These are phyloP conservation scores for Combretum micranthum DNA, from an alignment of 345 rosid species.

Conservation along the genomic window DNA sequence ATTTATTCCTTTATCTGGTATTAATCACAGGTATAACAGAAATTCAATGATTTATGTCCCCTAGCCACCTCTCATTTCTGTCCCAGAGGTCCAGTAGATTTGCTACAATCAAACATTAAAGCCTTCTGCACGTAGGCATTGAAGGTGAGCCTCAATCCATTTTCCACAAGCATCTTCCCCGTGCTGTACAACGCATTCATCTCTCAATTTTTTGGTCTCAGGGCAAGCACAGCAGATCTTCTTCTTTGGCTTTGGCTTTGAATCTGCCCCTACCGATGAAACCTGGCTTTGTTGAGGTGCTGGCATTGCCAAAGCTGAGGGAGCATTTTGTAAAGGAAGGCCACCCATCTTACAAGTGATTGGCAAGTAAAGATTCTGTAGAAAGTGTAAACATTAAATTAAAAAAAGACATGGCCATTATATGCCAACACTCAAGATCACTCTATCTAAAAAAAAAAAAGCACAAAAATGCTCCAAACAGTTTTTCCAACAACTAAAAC, in stretches of 20 bases:
- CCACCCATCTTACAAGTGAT: constrained; percentile 36
- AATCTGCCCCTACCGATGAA: constrained; percentile 16
- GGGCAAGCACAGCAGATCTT: constrained; percentile 95
- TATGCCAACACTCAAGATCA: too few relatives aligned
- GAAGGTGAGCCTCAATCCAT: constrained; percentile 94
- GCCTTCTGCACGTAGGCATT: constrained; percentile 85
- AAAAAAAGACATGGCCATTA: too few relatives aligned
- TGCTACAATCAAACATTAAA: constrained; percentile 54
- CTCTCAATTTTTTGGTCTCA: constrained; percentile 83
- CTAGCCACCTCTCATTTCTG: too few relatives aligned
- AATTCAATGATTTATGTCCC: too few relatives aligned
- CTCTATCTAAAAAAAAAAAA: too few relatives aligned
- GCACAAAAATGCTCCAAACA: too few relatives aligned
- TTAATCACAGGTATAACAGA: too few relatives aligned
- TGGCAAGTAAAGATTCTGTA: too few relatives aligned
- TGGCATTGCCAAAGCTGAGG: constrained; percentile 34
- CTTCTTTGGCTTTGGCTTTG: constrained; percentile 86
- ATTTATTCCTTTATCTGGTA: too few relatives aligned
- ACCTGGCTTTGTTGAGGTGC: constrained; percentile 35
- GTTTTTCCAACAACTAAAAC: too few relatives aligned
- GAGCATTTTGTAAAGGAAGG: constrained; percentile 30
- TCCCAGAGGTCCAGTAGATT: too few relatives aligned
- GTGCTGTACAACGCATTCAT: constrained; percentile 80
- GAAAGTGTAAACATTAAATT: too few relatives aligned
- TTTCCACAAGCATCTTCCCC: constrained; percentile 84